Conservation (phyloP, 805 yeast genomes). For the Candida fluviatilis region DNA sequence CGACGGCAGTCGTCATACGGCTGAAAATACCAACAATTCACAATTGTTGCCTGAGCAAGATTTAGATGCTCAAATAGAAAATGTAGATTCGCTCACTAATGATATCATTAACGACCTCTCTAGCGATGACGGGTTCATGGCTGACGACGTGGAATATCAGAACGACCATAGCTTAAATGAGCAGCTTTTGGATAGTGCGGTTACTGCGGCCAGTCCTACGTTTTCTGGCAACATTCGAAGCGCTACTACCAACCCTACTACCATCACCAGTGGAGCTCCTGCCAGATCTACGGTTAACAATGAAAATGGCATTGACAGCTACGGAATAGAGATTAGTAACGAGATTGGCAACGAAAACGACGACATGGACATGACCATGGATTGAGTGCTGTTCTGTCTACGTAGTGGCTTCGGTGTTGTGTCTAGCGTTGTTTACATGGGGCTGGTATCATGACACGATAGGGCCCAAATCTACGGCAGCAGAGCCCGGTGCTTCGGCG, state of each 20-base stretch:
- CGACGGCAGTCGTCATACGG: conserved; percentile 16
- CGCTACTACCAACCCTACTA: conserved; percentile 17
- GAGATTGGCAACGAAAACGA: conserved; percentile 8
- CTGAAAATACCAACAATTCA: conserved; percentile 11
- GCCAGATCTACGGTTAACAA: conserved; percentile 2
- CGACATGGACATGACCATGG: conserved; percentile 11
- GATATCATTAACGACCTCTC: conserved; percentile 4
- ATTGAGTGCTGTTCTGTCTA: no score
- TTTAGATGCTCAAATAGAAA: conserved; percentile 45
- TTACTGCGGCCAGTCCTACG: conserved; percentile 8
- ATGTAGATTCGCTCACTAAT: conserved; percentile 31
- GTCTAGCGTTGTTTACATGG: no score
- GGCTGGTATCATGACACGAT: no score
- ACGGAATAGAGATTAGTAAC: conserved; percentile 5
- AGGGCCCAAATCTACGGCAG: no score
- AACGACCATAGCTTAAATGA: conserved; percentile 30
- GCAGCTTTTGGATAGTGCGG: conserved; percentile 8
- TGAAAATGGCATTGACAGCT: conserved; percentile 5
- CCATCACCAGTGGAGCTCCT: conserved; percentile 10
- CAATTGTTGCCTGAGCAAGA: conserved; percentile 20
- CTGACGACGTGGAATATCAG: conserved; percentile 44
- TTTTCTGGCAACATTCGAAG: conserved; percentile 13
- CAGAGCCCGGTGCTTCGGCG: no score
- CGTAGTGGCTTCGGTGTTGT: no score
- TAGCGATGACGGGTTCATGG: conserved; percentile 43